Conservation (phyloP, 2,329 filamentous ascomycete species). For the Colletotrichum sidae region DNA sequence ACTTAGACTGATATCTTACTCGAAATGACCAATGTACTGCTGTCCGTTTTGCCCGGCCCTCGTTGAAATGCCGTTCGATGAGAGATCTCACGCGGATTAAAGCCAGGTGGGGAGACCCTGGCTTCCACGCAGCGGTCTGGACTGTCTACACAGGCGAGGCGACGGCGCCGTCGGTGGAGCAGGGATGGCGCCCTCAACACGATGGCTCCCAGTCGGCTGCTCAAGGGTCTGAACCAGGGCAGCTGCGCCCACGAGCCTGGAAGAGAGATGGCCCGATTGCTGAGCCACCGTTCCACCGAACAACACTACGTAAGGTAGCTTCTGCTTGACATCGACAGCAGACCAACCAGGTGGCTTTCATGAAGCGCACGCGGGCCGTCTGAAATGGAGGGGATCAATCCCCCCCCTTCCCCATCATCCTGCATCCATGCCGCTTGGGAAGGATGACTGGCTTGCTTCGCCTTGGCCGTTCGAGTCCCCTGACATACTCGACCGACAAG, state of each 20-base stretch:
- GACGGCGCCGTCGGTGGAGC: conserved; percentile 19
- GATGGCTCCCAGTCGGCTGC: neutral
- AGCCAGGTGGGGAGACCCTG: conserved; percentile 25
- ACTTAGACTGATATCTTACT: neutral
- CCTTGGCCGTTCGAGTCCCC: conserved; percentile 23
- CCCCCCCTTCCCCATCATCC: no score
- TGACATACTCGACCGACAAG: conserved; percentile 11
- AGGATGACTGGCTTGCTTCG: conserved; percentile 26
- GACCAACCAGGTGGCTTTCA: conserved; percentile 14
- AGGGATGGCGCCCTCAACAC: conserved; percentile 27
- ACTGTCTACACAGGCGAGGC: neutral
- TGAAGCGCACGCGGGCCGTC: conserved; percentile 18
- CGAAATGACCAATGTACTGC: no score
- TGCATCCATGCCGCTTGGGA: conserved; percentile 13
- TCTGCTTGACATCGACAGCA: neutral
- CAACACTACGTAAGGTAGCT: conserved; percentile 3
- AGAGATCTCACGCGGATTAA: conserved; percentile 28
- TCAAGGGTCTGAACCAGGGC: conserved; percentile 33
- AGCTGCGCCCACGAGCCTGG: conserved; percentile 28
- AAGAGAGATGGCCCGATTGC: conserved; percentile 5
- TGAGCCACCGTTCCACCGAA: conserved; percentile 13
- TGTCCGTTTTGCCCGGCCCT: no score
- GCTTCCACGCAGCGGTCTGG: conserved; percentile 23
- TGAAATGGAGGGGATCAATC: conserved; percentile 11
- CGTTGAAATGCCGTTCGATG: neutral